Conservation (phyloP, 306 rosid genomes). For the Sphenostylis stenocarpa region DNA sequence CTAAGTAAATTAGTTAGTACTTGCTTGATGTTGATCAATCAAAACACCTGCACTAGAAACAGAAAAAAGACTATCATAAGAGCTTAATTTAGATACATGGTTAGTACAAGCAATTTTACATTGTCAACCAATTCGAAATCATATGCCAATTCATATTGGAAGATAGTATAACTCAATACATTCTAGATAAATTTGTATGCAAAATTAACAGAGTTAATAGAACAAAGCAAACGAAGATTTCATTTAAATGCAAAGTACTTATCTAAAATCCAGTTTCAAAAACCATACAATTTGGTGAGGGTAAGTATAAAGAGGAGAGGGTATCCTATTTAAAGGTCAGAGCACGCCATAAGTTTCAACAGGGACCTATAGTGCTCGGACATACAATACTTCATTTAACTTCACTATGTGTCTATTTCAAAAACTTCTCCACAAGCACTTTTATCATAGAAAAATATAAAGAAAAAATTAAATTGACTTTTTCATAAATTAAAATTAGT, state of each 20-base stretch:
- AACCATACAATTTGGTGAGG: background rate
- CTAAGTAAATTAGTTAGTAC: conserved; percentile 14
- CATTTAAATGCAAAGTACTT: background rate
- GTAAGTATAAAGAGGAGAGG: background rate
- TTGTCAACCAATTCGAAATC: too few relatives aligned
- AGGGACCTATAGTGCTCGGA: background rate
- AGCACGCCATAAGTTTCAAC: background rate
- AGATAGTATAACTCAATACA: background rate
- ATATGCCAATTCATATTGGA: background rate
- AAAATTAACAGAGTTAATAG: background rate
- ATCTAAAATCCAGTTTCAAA: conserved; percentile 6
- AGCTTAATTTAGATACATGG: background rate
- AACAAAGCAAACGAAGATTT: background rate
- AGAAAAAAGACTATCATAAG: background rate
- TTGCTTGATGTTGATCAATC: conserved; percentile 22
- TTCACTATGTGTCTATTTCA: background rate
- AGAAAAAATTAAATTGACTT: too few relatives aligned
- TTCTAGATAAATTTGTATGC: background rate
- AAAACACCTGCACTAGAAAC: conserved; percentile 31
- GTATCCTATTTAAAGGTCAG: background rate
- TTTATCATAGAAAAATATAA: too few relatives aligned
- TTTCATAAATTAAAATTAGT: too few relatives aligned
- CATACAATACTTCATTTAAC: background rate
- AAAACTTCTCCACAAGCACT: too few relatives aligned
- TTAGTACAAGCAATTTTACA: background rate